Evolutionary conservation across 2,329 filamentous ascomycete genomes (phyloP).

Genomic region (Neoascochyta sp.): DNA sequence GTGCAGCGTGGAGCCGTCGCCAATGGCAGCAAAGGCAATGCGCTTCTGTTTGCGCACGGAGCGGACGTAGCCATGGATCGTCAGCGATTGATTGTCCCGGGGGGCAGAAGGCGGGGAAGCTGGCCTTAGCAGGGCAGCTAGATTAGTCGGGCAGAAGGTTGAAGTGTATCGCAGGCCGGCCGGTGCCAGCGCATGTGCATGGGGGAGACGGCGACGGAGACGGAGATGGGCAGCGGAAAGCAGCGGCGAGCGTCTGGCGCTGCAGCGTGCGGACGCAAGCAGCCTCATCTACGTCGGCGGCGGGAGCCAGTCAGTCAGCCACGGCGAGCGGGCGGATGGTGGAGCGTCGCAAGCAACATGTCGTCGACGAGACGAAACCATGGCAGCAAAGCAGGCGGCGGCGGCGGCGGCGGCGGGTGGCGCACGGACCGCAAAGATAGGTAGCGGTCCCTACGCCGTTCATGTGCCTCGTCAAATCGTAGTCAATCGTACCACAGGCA

Average conservation of each 20-base stretch:
- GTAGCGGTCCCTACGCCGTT: conserved; percentile 6
- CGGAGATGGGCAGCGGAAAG: too few relatives aligned
- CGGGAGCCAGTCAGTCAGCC: conserved; percentile 13
- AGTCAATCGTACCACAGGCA: too few relatives aligned
- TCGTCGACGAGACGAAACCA: conserved; percentile 10
- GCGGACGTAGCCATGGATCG: conserved; percentile 73
- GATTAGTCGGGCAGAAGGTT: conserved; percentile 30
- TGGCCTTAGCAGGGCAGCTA: conserved; percentile 52
- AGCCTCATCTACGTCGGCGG: conserved; percentile 29
- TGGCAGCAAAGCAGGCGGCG: too few relatives aligned
- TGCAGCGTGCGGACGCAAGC: conserved; percentile 20
- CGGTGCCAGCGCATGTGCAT: conserved; percentile 12
- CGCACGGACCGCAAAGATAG: too few relatives aligned
- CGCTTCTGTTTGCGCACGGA: conserved; percentile 84
- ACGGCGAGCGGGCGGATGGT: too few relatives aligned
- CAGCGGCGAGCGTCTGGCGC: conserved; percentile 18
- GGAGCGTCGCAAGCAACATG: too few relatives aligned
- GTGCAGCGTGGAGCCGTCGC: conserved; percentile 79
- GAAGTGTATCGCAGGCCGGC: conserved; percentile 29
- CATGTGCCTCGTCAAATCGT: conserved; percentile 10
- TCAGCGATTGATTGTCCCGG: conserved; percentile 42
- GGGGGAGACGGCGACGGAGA: too few relatives aligned
- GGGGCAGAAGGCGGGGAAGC: conserved; percentile 43
- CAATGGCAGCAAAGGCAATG: conserved; percentile 76
- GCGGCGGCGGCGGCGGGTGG: too few relatives aligned